Conservation (phyloP, 306 rosid genomes). For the Sicyos edulis region DNA sequence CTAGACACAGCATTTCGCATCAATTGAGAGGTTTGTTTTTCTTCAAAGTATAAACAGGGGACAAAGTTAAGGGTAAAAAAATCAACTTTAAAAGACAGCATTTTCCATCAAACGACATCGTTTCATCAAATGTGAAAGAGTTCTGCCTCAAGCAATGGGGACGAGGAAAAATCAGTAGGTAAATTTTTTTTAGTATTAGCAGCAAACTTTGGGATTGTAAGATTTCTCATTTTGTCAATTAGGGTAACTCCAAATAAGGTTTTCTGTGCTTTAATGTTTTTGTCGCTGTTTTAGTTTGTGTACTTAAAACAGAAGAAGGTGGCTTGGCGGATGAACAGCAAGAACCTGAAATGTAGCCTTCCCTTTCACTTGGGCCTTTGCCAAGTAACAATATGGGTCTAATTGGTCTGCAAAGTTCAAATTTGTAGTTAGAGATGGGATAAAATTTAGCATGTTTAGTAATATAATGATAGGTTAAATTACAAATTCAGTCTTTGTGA, state of each 20-base stretch:
- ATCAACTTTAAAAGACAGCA: neutral
- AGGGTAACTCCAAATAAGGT: neutral
- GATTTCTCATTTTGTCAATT: neutral
- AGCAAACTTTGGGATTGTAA: neutral
- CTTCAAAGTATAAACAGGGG: too few species aligned
- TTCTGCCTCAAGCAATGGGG: neutral
- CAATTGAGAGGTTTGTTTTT: neutral
- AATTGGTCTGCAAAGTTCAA: conserved; percentile 13
- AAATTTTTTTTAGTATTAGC: neutral
- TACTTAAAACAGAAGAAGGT: conserved; percentile 4
- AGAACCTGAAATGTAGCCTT: conserved; percentile 12
- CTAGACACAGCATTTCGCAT: neutral
- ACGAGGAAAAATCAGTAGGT: neutral
- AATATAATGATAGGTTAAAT: neutral
- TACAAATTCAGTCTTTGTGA: too few species aligned
- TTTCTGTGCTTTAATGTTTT: neutral
- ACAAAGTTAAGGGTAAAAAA: neutral
- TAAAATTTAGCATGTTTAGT: neutral
- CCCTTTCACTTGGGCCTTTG: neutral
- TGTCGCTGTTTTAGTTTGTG: neutral
- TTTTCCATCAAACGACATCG: neutral
- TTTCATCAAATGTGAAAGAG: neutral
- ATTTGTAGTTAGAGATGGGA: neutral
- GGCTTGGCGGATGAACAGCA: conserved; percentile 9
- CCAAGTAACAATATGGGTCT: neutral